A percentile compares a stretch with the other conserved stretches of the same genome.
Conservation (phyloP, 345 rosid genomes). For the Populus euphratica region DNA sequence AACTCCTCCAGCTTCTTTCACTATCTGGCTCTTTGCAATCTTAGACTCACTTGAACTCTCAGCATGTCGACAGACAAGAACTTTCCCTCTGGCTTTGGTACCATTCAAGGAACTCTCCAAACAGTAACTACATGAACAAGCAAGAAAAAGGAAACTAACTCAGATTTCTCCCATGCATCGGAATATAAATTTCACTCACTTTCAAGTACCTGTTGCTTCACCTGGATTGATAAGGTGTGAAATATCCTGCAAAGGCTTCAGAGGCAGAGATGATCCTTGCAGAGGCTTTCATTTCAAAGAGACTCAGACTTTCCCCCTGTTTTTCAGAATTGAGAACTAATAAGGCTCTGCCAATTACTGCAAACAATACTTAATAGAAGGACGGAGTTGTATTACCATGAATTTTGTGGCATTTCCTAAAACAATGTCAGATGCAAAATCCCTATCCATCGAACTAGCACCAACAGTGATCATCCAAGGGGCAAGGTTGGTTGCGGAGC, state of each 20-base stretch:
- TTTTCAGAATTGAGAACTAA: constrained; percentile 9
- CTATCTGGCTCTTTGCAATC: constrained; percentile 44
- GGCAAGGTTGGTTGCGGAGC: constrained; percentile 54
- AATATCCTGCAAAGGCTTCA: constrained; percentile 49
- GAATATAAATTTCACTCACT: constrained; percentile 12
- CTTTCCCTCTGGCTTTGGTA: constrained; percentile 46
- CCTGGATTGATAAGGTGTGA: constrained; percentile 71
- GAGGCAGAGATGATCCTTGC: constrained; percentile 46
- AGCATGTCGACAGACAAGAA: constrained; percentile 50
- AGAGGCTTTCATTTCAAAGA: constrained; percentile 39
- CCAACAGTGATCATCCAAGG: constrained; percentile 62
- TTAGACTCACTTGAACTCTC: constrained; percentile 51
- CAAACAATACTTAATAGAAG: neutral
- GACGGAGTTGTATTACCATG: constrained; percentile 26
- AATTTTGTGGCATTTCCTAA: constrained; percentile 39
- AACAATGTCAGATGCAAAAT: constrained; percentile 36
- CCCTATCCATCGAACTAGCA: constrained; percentile 50
- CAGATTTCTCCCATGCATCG: constrained; percentile 11
- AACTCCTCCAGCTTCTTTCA: constrained; percentile 54
- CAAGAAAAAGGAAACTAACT: constrained; percentile 6
- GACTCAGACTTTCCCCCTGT: constrained; percentile 55
- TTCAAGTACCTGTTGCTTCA: constrained; percentile 53
- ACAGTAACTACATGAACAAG: constrained; percentile 42
- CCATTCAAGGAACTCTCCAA: constrained; percentile 52
- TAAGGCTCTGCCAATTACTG: constrained; percentile 6